Base-by-base conservation (phyloP, 257 asterid genomes). In the Nicotiana attenuata region DNA sequence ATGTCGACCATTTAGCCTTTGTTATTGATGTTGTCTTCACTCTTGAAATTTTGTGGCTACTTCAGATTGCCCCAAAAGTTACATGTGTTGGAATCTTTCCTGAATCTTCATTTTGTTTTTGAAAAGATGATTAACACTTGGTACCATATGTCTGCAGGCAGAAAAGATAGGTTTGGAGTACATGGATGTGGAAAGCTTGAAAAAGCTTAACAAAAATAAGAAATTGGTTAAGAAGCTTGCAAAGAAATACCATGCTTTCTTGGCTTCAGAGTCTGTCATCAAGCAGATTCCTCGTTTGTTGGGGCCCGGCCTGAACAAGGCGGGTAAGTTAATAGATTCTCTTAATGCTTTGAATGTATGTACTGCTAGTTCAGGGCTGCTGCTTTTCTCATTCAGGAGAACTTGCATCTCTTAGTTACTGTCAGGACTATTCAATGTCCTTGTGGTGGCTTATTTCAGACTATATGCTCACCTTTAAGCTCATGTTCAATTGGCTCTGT, bases 221-320 rank as follows among this genome's bases (percentile, higher is more conserved):
- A 91, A 91, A 29, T 50, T 91, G 66, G 94, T 91, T 63, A 91
- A 91, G 88, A 91, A 91, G 84, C 90, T 91, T 57, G 94, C 94
- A 1, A 91, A 91, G 88, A 91, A 82, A 53, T 81, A 31, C 35
- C 65, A 66, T 47, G 65, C 77, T 75, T 75, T 75, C 79, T 75
- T 75, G 79, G 79, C 79, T 50, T 75, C 79, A 22, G 79, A 75
- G 52, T 47, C 79, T 75, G 79, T 75, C 63, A 75, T 75, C 45
- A 75, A 75, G 79, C 79, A 75, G 79, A 75, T 53, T 56, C 53
- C 66, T 8, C 77, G 83, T 81, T 55, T 81, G 60, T 66, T 81
- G 77, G 83, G 83, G 33, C 83, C 83, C 20, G 83, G 83, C n/a
- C 77, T 81, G 65, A 81, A 81, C 55, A 81, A 81, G 83, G 83